Evolutionary conservation across 495 filamentous ascomycete genomes (phyloP), one percentile per base, ranked within the genome.

Genomic region (Podospora comata): DNA sequence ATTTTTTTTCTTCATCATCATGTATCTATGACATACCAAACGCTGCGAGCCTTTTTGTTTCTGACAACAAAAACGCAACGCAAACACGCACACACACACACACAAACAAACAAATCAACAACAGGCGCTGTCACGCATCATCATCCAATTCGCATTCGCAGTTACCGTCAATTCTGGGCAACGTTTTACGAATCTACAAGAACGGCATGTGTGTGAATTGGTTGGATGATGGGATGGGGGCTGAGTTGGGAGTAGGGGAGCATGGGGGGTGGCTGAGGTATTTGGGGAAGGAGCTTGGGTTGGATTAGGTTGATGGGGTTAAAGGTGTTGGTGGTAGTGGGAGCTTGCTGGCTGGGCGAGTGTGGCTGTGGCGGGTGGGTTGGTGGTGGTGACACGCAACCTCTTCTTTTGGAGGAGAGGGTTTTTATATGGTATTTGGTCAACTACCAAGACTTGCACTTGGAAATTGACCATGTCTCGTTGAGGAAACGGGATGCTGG

Each of bases 401-500:
- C 39, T 48, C 13, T 13, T 16, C 13, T 6, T 32, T 32, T 7
- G 30, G 30, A 32, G 7, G 39, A 48, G 39, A 11, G 7, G 7
- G 39, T 20, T 58, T 19, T 58, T 58, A 9, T 58, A 58, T 58
- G 55, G 55, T 20, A 58, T 58, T 26, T 58, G 55, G 55, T 58
- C 55, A 23, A 58, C 7, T 11, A 19, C 55, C n/a, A 48, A 48
- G 39, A 48, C 39, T 48, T 11, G 11, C 34, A 39, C 34, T 48
- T 48, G 39, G 39, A 3, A 16, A 9, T 48, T 32, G 30, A 32
- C 55, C 23, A 48, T 58, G 55, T 58, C 18, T 23, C 55, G n/a
- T 58, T 58, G n/a, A 16, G 27, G 32, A 44, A 63, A 63, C 19
- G 61, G 30, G 61, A 63, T 63, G 61, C 27, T 63, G 61, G 61